Base-by-base conservation (phyloP, 2,329 filamentous ascomycete species). In the Epichloe festucae region DNA sequence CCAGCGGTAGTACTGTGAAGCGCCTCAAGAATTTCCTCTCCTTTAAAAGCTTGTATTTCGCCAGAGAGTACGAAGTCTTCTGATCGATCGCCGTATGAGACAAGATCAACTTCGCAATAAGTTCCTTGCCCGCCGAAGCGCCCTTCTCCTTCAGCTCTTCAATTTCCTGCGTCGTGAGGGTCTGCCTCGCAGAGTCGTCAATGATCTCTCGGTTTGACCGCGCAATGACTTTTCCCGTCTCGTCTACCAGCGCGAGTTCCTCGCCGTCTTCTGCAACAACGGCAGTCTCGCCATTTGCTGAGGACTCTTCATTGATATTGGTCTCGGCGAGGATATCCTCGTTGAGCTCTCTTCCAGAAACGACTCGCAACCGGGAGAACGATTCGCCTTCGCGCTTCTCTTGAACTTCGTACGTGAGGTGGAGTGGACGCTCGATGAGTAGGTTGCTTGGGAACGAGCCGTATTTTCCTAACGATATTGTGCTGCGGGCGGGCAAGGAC, bases 41-140 rank as follows among this genome's bases (percentile, higher is more conserved):
- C 72, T 98, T 98, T 45, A 95, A 76, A 17, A 97, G 73, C 62
- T 93, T 95, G 69, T 98, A 98, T 67, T 98, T 98, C 43, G 91
- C 90, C 53, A 96, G 73, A 2, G 89, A 94, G 63, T 94, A 98
- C 0, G 82, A 77, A 0, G 93, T 97, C 75, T 98, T 98, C 70
- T 97, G 86, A 58, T 95, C 89, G 43, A 98, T 77, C 1, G 85
- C 87, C 17, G 87, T 84, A 67, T 98, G 93, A 43, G 89, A 93
- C 34, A 89, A 77, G 67, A 98, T 79, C 27, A 98, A 81, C 69
- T 90, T 95, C n/a, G 87, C 84, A 56, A 98, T 93, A 46, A 98
- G 78, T 49, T 95, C 90, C 65, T 87, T 86, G 12, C 90, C 91
- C 0, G 88, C 87, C 5, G 84, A 84, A 3, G 83, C 81, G 11